These are phyloP conservation scores for Venturia pyrina DNA, from an alignment of 2,329 filamentous ascomycete genomes.

Conservation along the genomic window DNA sequence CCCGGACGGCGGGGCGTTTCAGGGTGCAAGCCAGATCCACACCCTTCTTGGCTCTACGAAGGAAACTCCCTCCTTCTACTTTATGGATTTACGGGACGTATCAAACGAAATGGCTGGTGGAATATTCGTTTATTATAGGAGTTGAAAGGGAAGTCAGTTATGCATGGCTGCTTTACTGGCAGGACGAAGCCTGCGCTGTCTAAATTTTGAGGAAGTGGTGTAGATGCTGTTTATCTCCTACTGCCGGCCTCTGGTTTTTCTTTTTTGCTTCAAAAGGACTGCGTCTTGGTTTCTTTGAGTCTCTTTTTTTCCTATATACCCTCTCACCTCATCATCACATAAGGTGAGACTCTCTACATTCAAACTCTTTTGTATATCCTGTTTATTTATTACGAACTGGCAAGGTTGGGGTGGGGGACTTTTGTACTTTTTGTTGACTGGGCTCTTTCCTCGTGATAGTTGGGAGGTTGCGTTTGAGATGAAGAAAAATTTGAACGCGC, in stretches of 20 bases:
- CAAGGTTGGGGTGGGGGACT: background rate
- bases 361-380: background rate
- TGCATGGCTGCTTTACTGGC: background rate
- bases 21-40: background rate
- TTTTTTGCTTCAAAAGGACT: background rate
- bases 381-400: background rate
- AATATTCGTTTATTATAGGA: background rate
- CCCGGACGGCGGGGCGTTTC: conserved; percentile 1
- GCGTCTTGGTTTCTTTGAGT: background rate
- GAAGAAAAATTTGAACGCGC: background rate
- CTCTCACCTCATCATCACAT: background rate
- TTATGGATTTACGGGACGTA: background rate
- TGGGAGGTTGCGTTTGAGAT: background rate
- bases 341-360: background rate
- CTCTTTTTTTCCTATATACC: conserved; percentile 1
- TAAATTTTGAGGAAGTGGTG: background rate
- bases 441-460: background rate
- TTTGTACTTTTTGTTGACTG: background rate
- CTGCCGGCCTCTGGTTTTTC: background rate
- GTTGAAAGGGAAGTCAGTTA: background rate
- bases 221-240: background rate
- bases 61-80: background rate
- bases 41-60: background rate
- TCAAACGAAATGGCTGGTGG: background rate
- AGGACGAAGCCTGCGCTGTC: background rate